These are phyloP conservation scores for Ochromonas danica DNA, from an alignment of 108 stramenopile species.

Conservation along the genomic window DNA sequence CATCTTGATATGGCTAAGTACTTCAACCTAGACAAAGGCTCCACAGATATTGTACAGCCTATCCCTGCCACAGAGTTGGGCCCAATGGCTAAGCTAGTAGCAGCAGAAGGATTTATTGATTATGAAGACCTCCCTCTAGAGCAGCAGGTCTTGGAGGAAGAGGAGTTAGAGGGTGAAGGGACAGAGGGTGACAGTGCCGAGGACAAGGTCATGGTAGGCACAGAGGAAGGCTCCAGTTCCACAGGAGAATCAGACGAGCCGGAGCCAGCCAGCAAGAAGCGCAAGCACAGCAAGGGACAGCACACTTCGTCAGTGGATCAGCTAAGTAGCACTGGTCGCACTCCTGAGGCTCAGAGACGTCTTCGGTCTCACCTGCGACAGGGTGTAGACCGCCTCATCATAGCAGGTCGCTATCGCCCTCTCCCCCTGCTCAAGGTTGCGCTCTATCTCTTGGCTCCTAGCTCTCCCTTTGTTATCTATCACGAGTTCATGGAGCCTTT, in stretches of 20 bases:
- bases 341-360: neutral
- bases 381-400: conserved; percentile 25
- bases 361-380: conserved; percentile 9
- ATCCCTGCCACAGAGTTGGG: conserved; percentile 21
- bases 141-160: neutral
- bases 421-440: neutral
- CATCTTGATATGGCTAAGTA: conserved; percentile 25
- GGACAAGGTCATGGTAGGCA: neutral
- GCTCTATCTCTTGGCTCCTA: conserved; percentile 8
- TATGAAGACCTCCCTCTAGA: neutral
- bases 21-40: conserved; percentile 6
- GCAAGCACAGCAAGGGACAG: neutral
- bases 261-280: neutral
- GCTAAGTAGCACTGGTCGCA: neutral
- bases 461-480: conserved; percentile 28
- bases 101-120: neutral
- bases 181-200: neutral
- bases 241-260: no score
- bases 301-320: neutral
- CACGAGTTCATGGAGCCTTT: conserved; percentile 32
- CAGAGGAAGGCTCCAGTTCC: no score
- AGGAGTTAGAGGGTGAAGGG: neutral
- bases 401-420: conserved; percentile 19
- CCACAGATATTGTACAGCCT: conserved; percentile 18
- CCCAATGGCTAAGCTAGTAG: conserved; percentile 1